Base-by-base conservation (phyloP, 345 rosid genomes). In the Gynandropsis gynandra region DNA sequence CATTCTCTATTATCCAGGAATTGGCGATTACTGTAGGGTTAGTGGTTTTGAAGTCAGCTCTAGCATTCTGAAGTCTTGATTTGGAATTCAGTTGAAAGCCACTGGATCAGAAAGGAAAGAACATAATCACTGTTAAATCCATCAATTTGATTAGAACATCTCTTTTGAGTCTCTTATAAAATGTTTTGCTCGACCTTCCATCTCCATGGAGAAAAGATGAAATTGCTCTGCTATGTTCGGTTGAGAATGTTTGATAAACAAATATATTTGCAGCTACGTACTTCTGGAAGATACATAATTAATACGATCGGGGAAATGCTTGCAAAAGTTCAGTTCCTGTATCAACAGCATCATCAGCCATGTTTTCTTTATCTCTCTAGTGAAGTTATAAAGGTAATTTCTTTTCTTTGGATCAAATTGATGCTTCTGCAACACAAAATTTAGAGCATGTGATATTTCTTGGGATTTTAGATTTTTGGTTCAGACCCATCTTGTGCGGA, bases 311-410 rank as follows among this genome's bases (percentile, higher is more conserved):
- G 97, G 62, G 95, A 79, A 52, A 88, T 88, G 84, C 83, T 93
- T 31, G 89, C 80, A 68, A 95, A 88, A 68, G 87, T 93, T 36
- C 97, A 93, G 48, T 81, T 75, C 67, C 81, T 83, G 38, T 93
- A 81, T 74, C 95, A 80, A 63, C 94, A 76, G 62, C 95, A 88
- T 43, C 94, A 88, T 68, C 99, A 93, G 68, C 89, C 99, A 4
- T 93, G 97, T 78, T 93, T 93, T 78, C 99, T 93, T 40, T 93
- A 93, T 62, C 86, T 93, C 44, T 83, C 97, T 34, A 93, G 99
- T 70, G 99, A 93, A 78, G 99, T 93, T 66, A 93, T 92, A 61
- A 92, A 85, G 89, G 98, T 80, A 54, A 36, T 20, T n/a, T 44
- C 52, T 47, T 21, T 35, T 34, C 33, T 61, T 57, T 31, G 36